Evolutionary conservation across 441 rosid genomes (phyloP).

Genomic region (Cnidoscolus chayamansa): DNA sequence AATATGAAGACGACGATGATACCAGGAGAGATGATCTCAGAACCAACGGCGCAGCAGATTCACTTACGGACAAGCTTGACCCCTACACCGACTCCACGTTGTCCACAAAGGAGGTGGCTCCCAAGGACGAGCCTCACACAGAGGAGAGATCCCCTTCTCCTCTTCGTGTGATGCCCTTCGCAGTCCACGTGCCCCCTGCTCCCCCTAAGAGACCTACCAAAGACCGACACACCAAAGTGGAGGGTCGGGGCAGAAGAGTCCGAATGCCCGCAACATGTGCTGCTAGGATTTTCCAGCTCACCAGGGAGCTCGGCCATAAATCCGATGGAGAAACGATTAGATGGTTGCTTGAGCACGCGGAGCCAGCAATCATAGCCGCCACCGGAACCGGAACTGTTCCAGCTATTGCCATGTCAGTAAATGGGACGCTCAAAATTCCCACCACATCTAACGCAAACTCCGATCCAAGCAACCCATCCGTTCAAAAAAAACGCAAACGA

Average conservation of each 20-base stretch:
- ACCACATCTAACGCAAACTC: conserved; percentile 32
- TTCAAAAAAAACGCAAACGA: conserved; percentile 45
- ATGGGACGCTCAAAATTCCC: conserved; percentile 65
- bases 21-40: conserved; percentile 31
- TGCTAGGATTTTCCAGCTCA: conserved; percentile 71
- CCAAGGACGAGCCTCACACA: conserved; percentile 45
- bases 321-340: conserved; percentile 72
- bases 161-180: conserved; percentile 29
- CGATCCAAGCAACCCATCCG: conserved; percentile 30
- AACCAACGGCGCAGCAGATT: conserved; percentile 29
- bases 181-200: conserved; percentile 29
- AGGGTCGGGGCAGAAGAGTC: conserved; percentile 72
- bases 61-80: neutral
- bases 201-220: conserved; percentile 48
- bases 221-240: conserved; percentile 80
- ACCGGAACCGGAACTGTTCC: conserved; percentile 78
- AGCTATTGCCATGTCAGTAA: conserved; percentile 73
- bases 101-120: conserved; percentile 23
- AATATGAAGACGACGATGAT: conserved; percentile 32
- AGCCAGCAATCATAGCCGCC: conserved; percentile 62
- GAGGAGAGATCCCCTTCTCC: conserved; percentile 16
- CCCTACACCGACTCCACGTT: neutral
- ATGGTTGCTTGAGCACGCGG: conserved; percentile 60
- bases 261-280: conserved; percentile 68
- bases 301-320: conserved; percentile 63